Percentiles rank a stretch among this genome's conserved stretches.
phyloP scores from a whole-genome alignment of 208 protist genomes.

The Acanthamoeba triangularis region DNA sequence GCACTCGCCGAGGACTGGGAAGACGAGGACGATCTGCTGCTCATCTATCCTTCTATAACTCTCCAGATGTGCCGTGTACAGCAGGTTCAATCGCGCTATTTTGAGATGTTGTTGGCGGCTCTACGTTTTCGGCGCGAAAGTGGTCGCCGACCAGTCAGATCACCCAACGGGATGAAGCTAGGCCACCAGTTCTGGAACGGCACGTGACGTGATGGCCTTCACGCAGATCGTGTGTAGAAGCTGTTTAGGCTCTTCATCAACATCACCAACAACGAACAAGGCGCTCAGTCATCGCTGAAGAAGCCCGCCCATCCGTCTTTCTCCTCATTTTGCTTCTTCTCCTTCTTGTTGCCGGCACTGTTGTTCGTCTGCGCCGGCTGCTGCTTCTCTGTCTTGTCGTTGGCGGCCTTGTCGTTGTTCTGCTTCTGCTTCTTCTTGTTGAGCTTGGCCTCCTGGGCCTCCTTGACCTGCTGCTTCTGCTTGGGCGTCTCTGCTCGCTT shows the following conservation, averaged over 20 bases:
- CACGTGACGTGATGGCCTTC: no score
- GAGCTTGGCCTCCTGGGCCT: slow-evolving; percentile 3
- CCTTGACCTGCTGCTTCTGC: background rate
- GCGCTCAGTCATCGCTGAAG: background rate
- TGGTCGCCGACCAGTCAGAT: no score
- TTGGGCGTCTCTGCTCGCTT: slow-evolving; percentile 1
- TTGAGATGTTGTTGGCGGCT: background rate
- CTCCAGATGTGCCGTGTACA: background rate
- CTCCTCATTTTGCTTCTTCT: no score
- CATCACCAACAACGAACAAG: no score
- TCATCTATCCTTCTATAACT: background rate
- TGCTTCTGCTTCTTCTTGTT: background rate
- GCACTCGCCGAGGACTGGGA: background rate
- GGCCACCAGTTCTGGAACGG: no score
- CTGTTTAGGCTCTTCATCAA: no score
- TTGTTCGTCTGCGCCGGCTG: background rate
- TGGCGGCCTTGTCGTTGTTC: background rate
- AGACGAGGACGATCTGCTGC: background rate
- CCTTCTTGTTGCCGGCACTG: no score
- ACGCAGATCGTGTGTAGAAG: no score
- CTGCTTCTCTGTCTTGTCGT: background rate
- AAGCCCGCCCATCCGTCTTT: background rate
- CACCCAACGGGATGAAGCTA: no score
- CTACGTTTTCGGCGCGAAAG: background rate
- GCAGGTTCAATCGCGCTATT: background rate